Conservation (phyloP, 352 stramenopile genomes). For the Phytopythium sindhum region DNA sequence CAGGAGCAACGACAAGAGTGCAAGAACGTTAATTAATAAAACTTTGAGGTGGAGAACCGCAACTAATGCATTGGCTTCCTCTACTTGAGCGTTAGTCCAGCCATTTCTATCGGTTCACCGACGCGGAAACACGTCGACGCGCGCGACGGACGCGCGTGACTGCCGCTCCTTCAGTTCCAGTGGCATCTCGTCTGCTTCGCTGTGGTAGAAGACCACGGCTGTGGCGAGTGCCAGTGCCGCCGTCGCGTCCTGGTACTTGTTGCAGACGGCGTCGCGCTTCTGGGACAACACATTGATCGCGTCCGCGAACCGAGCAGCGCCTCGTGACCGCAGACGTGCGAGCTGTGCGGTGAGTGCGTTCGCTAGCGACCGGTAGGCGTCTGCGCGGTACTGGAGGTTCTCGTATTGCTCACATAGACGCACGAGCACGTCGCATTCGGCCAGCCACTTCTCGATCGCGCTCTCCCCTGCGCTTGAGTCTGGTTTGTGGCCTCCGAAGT, state of each 20-base stretch:
- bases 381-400: constrained; percentile 28
- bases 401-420: constrained; percentile 38
- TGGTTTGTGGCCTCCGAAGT: constrained; percentile 12
- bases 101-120: background rate
- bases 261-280: constrained; percentile 38
- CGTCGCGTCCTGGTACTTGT: constrained; percentile 32
- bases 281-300: constrained; percentile 41
- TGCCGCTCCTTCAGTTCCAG: constrained; percentile 18
- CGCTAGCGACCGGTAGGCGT: constrained; percentile 48
- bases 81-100: background rate
- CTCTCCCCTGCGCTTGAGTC: constrained; percentile 6
- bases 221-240: constrained; percentile 19
- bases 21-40: background rate
- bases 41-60: too few species aligned
- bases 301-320: constrained; percentile 31
- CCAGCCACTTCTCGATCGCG: constrained; percentile 34
- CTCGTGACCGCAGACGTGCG: constrained; percentile 27
- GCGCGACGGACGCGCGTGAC: constrained; percentile 16
- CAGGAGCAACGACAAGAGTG: background rate
- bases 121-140: constrained; percentile 27
- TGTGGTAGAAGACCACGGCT: constrained; percentile 19
- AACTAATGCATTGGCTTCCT: background rate
- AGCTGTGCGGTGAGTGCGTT: constrained; percentile 57
- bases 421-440: constrained; percentile 47
- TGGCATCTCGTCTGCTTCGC: constrained; percentile 8